A percentile compares a stretch with the other conserved stretches of the same genome.
Evolutionary conservation across 2,329 filamentous ascomycete species (phyloP).

Genomic region (Alternaria panax): DNA sequence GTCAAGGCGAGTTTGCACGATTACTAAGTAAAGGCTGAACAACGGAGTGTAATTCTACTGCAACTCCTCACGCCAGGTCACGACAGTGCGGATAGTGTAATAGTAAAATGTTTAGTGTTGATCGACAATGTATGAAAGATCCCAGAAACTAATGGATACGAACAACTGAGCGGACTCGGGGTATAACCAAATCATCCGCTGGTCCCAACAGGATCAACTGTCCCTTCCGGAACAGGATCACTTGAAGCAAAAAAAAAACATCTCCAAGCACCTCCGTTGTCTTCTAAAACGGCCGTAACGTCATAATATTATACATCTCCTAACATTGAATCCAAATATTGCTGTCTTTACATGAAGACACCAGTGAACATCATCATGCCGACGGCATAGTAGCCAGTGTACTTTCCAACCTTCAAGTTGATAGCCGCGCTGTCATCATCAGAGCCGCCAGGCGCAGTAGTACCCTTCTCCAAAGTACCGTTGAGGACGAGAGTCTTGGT

Average conservation of each 20-base stretch:
- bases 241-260: background rate
- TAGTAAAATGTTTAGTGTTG: background rate
- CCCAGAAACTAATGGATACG: too few species aligned
- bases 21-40: background rate
- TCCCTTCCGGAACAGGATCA: background rate
- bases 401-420: constrained; percentile 35
- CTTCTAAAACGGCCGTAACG: constrained; percentile 4
- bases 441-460: constrained; percentile 51
- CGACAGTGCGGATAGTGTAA: background rate
- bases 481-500: constrained; percentile 73
- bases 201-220: background rate
- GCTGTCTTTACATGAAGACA: constrained; percentile 17
- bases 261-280: background rate
- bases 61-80: background rate
- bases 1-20: background rate
- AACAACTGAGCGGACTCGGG: background rate
- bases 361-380: constrained; percentile 47
- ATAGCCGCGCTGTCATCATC: constrained; percentile 38
- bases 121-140: background rate
- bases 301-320: constrained; percentile 7
- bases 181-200: background rate
- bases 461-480: constrained; percentile 73
- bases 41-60: background rate
- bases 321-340: background rate
- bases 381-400: constrained; percentile 51